Evolutionary conservation across 441 rosid genomes (phyloP).

Genomic region (Gossypium aridum): DNA sequence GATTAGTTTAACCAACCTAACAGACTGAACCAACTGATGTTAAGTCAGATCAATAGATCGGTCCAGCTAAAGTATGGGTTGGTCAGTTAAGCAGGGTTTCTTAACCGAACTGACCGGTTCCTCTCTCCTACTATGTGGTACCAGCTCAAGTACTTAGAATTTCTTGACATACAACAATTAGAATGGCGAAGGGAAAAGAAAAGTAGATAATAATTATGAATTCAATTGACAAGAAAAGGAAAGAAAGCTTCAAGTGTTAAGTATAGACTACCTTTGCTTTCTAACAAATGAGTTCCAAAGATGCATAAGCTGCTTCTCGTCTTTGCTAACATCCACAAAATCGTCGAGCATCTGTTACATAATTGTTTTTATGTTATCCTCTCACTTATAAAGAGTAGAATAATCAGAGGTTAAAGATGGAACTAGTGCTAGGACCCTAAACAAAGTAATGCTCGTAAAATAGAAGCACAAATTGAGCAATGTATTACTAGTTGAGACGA

Average conservation of each 20-base stretch:
- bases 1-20: too few relatives aligned
- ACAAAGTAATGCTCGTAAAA: neutral
- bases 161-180: slow-evolving; percentile 9
- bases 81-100: too few relatives aligned
- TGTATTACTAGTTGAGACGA: neutral
- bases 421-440: neutral
- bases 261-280: slow-evolving; percentile 33
- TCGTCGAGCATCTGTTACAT: slow-evolving; percentile 49
- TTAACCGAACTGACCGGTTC: too few relatives aligned
- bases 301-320: slow-evolving; percentile 50
- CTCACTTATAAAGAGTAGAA: slow-evolving; percentile 2
- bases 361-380: slow-evolving; percentile 10
- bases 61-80: too few relatives aligned
- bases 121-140: neutral
- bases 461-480: neutral
- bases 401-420: neutral
- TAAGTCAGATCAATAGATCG: too few relatives aligned
- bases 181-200: neutral
- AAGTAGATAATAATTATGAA: neutral
- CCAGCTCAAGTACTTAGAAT: slow-evolving; percentile 4
- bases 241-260: slow-evolving; percentile 1
- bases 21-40: too few relatives aligned
- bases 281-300: slow-evolving; percentile 50
- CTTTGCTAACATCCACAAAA: slow-evolving; percentile 46
- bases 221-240: neutral